phyloP scores from a whole-genome alignment of 495 filamentous ascomycete species.

The Penicillium waksmanii region DNA sequence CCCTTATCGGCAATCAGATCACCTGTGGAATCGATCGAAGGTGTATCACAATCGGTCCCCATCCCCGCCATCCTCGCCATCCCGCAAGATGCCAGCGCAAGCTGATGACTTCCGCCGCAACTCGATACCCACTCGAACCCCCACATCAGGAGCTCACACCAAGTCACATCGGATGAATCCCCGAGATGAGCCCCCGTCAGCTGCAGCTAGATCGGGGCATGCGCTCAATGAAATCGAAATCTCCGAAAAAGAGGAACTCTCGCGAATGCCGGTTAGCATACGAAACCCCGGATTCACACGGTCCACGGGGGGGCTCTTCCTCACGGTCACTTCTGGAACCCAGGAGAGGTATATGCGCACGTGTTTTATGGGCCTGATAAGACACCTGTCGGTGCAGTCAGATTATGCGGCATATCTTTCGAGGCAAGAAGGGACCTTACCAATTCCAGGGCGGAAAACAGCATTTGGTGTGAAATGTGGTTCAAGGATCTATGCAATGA shows the following conservation, averaged over 20 bases:
- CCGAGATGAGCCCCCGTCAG: neutral
- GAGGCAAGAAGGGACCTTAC: slow-evolving; percentile 26
- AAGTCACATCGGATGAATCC: neutral
- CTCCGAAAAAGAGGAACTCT: slow-evolving; percentile 13
- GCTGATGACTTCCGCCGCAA: neutral
- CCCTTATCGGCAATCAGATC: neutral
- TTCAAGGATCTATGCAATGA: slow-evolving; percentile 44
- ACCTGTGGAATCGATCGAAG: neutral
- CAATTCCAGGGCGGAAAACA: slow-evolving; percentile 3
- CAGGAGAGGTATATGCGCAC: slow-evolving; percentile 27
- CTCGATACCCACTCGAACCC: neutral
- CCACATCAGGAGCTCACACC: neutral
- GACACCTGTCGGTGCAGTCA: slow-evolving; percentile 38
- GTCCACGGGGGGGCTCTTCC: neutral
- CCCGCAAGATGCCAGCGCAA: neutral
- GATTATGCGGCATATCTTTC: slow-evolving; percentile 39
- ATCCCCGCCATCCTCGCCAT: neutral
- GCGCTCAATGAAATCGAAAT: neutral
- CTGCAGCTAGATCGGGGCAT: neutral
- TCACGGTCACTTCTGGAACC: slow-evolving; percentile 23
- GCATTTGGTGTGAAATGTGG: slow-evolving; percentile 36
- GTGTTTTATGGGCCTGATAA: slow-evolving; percentile 44
- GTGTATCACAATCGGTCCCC: neutral
- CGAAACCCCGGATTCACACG: neutral
- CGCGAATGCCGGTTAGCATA: slow-evolving; percentile 17